phyloP scores from a whole-genome alignment of 257 asterid genomes.

The Buddleja alternifolia region DNA sequence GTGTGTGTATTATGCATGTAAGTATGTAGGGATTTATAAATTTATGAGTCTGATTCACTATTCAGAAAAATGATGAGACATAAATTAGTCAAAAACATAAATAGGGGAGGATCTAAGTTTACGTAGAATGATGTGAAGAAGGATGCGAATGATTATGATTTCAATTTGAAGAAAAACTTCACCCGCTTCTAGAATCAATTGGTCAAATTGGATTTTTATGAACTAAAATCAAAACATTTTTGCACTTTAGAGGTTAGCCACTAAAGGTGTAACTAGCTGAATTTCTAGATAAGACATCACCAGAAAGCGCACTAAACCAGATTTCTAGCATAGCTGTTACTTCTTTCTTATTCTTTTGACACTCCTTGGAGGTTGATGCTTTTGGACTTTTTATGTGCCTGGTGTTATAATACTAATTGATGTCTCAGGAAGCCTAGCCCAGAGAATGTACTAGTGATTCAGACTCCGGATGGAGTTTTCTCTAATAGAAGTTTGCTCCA shows the following conservation, averaged over 20 bases:
- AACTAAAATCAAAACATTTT: neutral
- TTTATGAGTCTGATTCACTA: slow-evolving; percentile 9
- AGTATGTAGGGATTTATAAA: neutral
- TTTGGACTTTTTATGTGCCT: slow-evolving; percentile 12
- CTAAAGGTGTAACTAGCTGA: slow-evolving; percentile 2
- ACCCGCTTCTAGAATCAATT: neutral
- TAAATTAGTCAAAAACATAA: neutral
- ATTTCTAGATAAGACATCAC: neutral
- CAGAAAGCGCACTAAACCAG: neutral
- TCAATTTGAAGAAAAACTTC: neutral
- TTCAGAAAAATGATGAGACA: neutral
- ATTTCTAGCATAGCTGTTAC: neutral
- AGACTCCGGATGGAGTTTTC: slow-evolving; percentile 68
- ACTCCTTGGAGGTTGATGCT: neutral
- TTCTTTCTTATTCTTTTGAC: slow-evolving; percentile 3
- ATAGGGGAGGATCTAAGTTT: neutral
- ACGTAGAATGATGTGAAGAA: neutral
- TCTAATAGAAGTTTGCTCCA: slow-evolving; percentile 59
- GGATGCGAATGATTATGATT: slow-evolving; percentile 13
- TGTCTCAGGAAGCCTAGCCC: slow-evolving; percentile 72
- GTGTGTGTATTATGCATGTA: neutral
- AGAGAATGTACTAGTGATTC: slow-evolving; percentile 77
- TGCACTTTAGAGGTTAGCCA: slow-evolving; percentile 3
- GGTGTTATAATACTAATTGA: slow-evolving; percentile 22
- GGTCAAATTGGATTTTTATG: neutral